A percentile compares a stretch with the other conserved stretches of the same genome.
Conservation (phyloP, 2,329 filamentous ascomycete species). For the Botrytis fabae region DNA sequence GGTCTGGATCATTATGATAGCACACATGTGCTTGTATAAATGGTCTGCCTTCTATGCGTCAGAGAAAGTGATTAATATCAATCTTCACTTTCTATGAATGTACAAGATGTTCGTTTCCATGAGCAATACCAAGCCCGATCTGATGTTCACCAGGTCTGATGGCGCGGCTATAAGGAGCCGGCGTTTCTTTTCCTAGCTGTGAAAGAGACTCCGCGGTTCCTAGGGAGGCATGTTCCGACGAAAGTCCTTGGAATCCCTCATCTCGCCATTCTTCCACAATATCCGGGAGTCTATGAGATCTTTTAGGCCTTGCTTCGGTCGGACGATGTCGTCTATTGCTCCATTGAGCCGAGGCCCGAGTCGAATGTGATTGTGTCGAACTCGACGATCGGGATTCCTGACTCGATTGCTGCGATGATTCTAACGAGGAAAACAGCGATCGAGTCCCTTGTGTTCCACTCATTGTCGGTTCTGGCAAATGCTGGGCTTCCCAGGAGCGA, state of each 20-base stretch:
- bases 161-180: background rate
- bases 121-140: conserved; percentile 9
- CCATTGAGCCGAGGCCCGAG: background rate
- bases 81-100: background rate
- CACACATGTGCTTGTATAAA: background rate
- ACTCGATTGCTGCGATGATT: background rate
- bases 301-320: background rate
- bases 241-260: background rate
- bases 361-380: conserved; percentile 8
- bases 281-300: background rate
- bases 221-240: background rate
- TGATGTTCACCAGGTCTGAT: background rate
- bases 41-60: background rate
- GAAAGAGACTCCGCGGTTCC: background rate
- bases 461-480: background rate
- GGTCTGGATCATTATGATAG: background rate
- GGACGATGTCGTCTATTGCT: background rate
- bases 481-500: background rate
- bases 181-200: background rate
- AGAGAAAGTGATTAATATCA: background rate
- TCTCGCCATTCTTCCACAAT: conserved; percentile 1
- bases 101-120: background rate
- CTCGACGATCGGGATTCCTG: background rate
- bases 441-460: background rate
- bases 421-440: background rate